A percentile compares a stretch with the other conserved stretches of the same genome.
Evolutionary conservation across 2,329 filamentous ascomycete species (phyloP).

Genomic region (Fusarium domesticum): DNA sequence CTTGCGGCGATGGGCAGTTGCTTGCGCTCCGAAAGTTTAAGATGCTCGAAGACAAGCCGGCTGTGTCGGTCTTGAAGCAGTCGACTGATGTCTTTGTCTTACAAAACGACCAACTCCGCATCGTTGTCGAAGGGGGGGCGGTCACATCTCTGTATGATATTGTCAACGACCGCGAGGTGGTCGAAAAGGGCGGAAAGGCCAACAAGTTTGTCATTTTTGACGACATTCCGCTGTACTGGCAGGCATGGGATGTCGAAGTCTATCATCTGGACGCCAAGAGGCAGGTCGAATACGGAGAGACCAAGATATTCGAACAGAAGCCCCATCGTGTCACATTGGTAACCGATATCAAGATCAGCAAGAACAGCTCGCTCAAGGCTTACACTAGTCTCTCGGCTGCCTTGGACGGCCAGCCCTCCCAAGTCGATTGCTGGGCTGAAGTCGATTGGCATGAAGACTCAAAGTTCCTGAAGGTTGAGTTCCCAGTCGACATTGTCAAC

Average conservation of each 20-base stretch:
- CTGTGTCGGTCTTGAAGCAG: constrained; percentile 51
- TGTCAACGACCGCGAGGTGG: constrained; percentile 68
- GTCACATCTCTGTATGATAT: constrained; percentile 85
- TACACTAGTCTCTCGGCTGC: constrained; percentile 76
- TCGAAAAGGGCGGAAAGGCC: constrained; percentile 70
- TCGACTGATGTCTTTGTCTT: constrained; percentile 68
- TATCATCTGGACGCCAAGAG: constrained; percentile 86
- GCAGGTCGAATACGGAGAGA: constrained; percentile 67
- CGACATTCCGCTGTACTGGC: constrained; percentile 96
- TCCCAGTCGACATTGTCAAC: constrained; percentile 87
- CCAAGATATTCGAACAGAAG: constrained; percentile 67
- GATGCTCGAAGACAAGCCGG: constrained; percentile 40
- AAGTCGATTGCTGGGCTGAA: constrained; percentile 75
- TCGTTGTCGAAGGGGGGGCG: constrained; percentile 69
- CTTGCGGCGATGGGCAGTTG: constrained; percentile 54
- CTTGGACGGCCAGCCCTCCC: constrained; percentile 56
- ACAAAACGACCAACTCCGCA: constrained; percentile 70
- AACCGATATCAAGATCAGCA: constrained; percentile 83
- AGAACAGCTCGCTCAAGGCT: constrained; percentile 80
- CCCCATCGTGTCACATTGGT: constrained; percentile 76
- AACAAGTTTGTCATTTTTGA: constrained; percentile 95
- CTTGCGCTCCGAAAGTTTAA: constrained; percentile 52
- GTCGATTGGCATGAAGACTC: constrained; percentile 97
- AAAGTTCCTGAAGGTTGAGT: constrained; percentile 98
- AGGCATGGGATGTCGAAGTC: constrained; percentile 97